Conservation (phyloP, 1,139 yeast species). For the Geotrichum histeridarum region DNA sequence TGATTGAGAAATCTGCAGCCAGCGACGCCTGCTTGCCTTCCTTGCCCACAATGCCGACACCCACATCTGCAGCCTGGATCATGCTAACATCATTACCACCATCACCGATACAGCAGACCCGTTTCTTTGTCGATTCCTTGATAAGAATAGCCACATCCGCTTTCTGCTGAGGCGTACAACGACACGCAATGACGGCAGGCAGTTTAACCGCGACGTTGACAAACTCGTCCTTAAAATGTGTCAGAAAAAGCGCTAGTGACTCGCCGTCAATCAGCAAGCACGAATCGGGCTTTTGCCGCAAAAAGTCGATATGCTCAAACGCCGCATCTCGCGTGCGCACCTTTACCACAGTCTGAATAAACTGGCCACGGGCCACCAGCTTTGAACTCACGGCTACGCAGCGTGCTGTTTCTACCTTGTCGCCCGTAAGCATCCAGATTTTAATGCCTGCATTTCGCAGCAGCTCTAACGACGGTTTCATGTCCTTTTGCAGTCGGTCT, state of each 20-base stretch:
- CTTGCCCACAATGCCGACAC: conserved; percentile 97
- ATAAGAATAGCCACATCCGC: conserved; percentile 89
- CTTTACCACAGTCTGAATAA: conserved; percentile 79
- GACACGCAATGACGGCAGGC: conserved; percentile 94
- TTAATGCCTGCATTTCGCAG: conserved; percentile 93
- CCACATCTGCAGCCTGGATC: conserved; percentile 98
- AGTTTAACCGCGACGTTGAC: conserved; percentile 67
- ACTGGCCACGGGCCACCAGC: conserved; percentile 87
- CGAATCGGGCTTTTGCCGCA: conserved; percentile 60
- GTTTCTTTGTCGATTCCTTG: conserved; percentile 69
- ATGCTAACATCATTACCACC: conserved; percentile 99
- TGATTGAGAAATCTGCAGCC: conserved; percentile 93
- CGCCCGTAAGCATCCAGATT: conserved; percentile 99
- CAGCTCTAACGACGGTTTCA: conserved; percentile 85
- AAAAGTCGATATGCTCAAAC: conserved; percentile 64
- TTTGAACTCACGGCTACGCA: conserved; percentile 95
- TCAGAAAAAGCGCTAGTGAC: conserved; percentile 67
- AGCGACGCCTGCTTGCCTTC: conserved; percentile 97
- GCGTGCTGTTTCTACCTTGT: conserved; percentile 95
- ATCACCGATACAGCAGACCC: conserved; percentile 97
- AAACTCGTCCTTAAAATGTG: conserved; percentile 61
- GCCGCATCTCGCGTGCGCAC: conserved; percentile 45
- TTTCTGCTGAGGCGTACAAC: conserved; percentile 98
- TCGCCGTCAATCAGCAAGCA: conserved; percentile 93
- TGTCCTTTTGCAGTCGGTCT: conserved; percentile 86